These are phyloP conservation scores for Trichoderma sp. DNA, from an alignment of 2,329 filamentous ascomycete genomes.

Conservation along the genomic window DNA sequence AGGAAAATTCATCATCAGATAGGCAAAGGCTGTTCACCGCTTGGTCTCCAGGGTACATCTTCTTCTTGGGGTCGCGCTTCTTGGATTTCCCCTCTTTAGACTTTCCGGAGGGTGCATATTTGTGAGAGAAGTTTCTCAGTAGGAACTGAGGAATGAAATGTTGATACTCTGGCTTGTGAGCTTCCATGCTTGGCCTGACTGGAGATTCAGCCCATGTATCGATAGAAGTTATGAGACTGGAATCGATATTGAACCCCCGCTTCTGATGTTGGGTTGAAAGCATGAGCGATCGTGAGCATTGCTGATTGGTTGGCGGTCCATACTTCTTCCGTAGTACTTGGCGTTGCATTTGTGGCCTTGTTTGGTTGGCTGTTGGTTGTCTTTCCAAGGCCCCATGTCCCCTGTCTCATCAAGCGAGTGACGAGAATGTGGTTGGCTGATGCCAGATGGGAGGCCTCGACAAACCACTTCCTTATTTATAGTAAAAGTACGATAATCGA, in stretches of 20 bases:
- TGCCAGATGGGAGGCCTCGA: background rate
- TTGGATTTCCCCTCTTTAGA: background rate
- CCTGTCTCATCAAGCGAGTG: background rate
- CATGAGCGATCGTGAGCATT: background rate
- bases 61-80: background rate
- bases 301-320: background rate
- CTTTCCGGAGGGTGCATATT: background rate
- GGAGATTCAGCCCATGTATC: background rate
- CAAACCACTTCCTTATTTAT: background rate
- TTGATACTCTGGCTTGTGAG: slow-evolving; percentile 1
- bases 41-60: background rate
- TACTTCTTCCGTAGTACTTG: background rate
- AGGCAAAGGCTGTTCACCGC: background rate
- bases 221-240: background rate
- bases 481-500: background rate
- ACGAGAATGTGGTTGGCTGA: background rate
- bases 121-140: slow-evolving; percentile 2
- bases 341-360: background rate
- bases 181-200: background rate
- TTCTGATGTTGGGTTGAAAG: background rate
- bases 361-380: background rate
- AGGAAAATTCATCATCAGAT: background rate
- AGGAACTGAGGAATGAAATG: slow-evolving; percentile 18
- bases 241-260: background rate
- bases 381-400: background rate